A percentile compares a stretch with the other conserved stretches of the same genome.
These are phyloP conservation scores for Pseudognaphalium luteoalbum DNA, from an alignment of 129 eudicot genomes.

Conservation along the genomic window DNA sequence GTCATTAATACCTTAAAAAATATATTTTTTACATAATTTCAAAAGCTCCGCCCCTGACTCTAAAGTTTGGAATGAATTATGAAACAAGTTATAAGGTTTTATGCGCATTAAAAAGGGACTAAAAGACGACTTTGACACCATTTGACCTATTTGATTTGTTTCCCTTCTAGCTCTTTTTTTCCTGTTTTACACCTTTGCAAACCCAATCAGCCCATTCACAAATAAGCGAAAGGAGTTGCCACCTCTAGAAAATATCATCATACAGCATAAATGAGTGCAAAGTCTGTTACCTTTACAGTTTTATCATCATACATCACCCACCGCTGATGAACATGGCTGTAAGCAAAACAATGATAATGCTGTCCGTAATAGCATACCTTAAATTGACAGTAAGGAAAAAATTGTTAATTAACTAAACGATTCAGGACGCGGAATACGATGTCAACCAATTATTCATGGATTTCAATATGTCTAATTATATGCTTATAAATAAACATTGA, in stretches of 20 bases:
- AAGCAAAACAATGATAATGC: slow-evolving; percentile 97
- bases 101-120: not conserved
- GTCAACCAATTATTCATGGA: not conserved
- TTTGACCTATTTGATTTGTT: not conserved
- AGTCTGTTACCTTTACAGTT: slow-evolving; percentile 71
- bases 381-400: slow-evolving; percentile 8
- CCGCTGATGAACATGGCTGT: slow-evolving; percentile 55
- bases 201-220: not conserved
- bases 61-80: not conserved
- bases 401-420: not conserved
- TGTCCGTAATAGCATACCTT: slow-evolving; percentile 98
- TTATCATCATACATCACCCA: slow-evolving; percentile 99
- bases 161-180: not conserved
- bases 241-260: not conserved
- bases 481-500: not conserved
- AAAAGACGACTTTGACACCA: not conserved
- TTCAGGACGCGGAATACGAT: not conserved
- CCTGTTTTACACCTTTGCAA: not conserved
- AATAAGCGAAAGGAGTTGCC: not conserved
- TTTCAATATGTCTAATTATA: not conserved
- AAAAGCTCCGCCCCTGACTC: no score
- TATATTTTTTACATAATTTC: no score
- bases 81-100: not conserved
- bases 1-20: no score
- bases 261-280: not conserved